Conservation (phyloP, 129 eudicot genomes). For the Artemisia annua region DNA sequence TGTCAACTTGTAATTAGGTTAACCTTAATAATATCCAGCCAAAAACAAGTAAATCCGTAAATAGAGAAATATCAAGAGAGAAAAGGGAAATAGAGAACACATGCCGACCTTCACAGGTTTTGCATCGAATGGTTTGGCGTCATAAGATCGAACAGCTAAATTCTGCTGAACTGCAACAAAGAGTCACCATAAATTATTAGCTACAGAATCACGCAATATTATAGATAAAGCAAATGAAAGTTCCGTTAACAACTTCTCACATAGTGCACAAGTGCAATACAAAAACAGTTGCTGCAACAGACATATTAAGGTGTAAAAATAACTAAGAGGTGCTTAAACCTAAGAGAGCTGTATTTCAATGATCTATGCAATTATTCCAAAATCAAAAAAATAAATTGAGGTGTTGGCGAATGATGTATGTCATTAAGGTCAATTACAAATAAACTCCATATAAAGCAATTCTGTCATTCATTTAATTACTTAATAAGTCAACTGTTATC, state of each 20-base stretch:
- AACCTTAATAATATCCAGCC: too few species aligned
- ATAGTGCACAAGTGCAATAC: not conserved
- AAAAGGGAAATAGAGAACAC: not conserved
- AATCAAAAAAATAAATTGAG: not conserved
- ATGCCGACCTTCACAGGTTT: slow-evolving; percentile 58
- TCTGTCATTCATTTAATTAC: not conserved
- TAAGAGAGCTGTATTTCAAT: not conserved
- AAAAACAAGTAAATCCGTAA: not conserved
- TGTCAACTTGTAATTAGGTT: not conserved
- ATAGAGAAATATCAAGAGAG: not conserved
- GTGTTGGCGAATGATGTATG: not conserved
- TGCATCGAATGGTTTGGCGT: slow-evolving; percentile 51
- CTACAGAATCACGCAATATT: not conserved
- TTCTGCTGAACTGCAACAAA: slow-evolving; percentile 55
- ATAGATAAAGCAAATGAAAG: slow-evolving; percentile 7
- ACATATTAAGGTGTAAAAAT: slow-evolving; percentile 8
- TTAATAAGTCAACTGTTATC: too few species aligned
- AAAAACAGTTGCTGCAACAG: not conserved
- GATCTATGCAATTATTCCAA: not conserved
- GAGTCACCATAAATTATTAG: slow-evolving; percentile 23
- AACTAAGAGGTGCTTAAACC: not conserved
- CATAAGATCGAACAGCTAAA: slow-evolving; percentile 52
- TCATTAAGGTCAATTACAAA: not conserved
- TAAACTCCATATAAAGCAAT: not conserved
- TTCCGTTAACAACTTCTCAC: not conserved